Evolutionary conservation across 2,329 filamentous ascomycete species (phyloP), one percentile per base, ranked within the genome.

Genomic region (Penicillium italicum): DNA sequence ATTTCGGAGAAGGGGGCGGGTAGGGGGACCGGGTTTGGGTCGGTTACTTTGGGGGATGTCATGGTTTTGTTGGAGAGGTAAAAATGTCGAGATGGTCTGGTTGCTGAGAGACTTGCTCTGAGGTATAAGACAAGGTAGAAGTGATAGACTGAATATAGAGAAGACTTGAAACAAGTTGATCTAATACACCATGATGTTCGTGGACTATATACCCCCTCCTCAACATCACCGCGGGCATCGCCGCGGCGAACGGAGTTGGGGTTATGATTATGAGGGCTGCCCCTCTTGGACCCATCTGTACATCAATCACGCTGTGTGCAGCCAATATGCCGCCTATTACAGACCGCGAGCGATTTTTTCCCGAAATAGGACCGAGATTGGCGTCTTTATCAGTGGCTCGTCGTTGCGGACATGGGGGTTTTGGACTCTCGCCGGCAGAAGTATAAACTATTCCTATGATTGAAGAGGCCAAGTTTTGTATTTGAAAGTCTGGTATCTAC

Each of bases 1-100:
- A 89, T 88, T 66, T 79, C 79, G 51, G 82, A 80, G 65, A 88
- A 87, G 20, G 82, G 81, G 52, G 83, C 77, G 8, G 85, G 84
- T 38, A 87, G 80, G n/a, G 60, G 40, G 43, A 68, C 9, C 7
- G 42, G 43, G 43, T 48, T 53, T 24, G 44, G 7, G 31, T 54
- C 24, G 12, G 18, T 22, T 30, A 46, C 43, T n/a, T 33, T 48
- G 31, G 30, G 24, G 10, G 33, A 14, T 31, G 20, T 2, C 26
- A 20, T 16, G 10, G 11, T 43, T 24, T 4, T 4, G n/a, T 24
- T 36, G 7, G 14, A 28, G 14, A 9, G 26, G 36, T 24, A 18
- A 11, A 24, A n/a, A n/a, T 40, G 24, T 5, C 6, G 38, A 12
- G 22, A 4, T 38, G 18, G 33, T 40, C 1, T 41, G 9, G 22